These are phyloP conservation scores for Pichiaceae sp. DNA, from an alignment of 1,139 yeast genomes.

Conservation along the genomic window DNA sequence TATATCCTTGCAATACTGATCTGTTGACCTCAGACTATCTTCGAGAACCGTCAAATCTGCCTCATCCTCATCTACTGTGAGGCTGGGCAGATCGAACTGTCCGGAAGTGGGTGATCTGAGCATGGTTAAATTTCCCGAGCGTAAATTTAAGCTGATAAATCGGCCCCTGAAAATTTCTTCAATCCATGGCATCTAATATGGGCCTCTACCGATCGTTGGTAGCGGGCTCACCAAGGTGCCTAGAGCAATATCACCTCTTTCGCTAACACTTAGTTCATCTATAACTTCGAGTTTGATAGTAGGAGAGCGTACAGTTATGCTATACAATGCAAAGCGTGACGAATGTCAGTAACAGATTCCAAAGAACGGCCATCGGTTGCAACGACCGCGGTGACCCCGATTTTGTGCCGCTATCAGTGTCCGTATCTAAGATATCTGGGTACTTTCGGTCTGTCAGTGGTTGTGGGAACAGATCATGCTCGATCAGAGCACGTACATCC, in stretches of 20 bases:
- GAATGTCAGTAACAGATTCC: too few species aligned
- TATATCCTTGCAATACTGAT: constrained; percentile 48
- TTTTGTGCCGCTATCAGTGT: too few species aligned
- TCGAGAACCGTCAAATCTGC: constrained; percentile 80
- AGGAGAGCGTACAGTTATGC: constrained; percentile 23
- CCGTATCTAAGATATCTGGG: constrained; percentile 30
- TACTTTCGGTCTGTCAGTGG: constrained; percentile 61
- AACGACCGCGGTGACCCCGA: too few species aligned
- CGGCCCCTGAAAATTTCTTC: too few species aligned
- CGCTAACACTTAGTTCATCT: constrained; percentile 26
- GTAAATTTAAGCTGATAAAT: neutral
- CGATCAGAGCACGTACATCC: constrained; percentile 61
- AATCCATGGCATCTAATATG: neutral
- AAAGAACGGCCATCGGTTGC: too few species aligned
- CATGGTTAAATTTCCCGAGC: neutral
- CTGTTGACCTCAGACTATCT: constrained; percentile 58
- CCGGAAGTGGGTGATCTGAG: constrained; percentile 3
- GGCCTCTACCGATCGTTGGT: neutral
- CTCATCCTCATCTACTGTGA: constrained; percentile 52
- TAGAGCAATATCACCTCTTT: constrained; percentile 16
- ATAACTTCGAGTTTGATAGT: constrained; percentile 28
- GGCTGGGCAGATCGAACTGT: neutral
- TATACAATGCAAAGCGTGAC: too few species aligned
- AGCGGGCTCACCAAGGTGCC: constrained; percentile 8
- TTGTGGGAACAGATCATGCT: constrained; percentile 62